Base-by-base conservation (phyloP, 768 basidiomycete genomes). In the Symmetrospora coprosmae region DNA sequence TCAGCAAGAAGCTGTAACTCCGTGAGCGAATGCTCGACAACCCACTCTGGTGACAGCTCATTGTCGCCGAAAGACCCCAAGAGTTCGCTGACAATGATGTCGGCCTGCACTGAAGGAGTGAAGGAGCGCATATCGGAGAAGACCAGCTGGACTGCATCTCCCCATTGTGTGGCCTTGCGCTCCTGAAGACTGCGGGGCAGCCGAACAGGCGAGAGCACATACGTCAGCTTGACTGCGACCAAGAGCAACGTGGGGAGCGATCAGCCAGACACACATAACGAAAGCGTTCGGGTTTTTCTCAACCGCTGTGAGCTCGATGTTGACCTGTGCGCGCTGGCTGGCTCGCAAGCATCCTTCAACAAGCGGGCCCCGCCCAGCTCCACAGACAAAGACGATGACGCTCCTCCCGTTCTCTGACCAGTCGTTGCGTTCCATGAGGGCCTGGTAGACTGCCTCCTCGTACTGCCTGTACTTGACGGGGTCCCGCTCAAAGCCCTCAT, bases 41-140 rank as follows among this genome's bases (percentile, higher is more conserved):
- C 38, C 19, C 31, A 50, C 34, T 99, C 94, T 0, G 94, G 94
- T 70, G 89, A 91, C 47, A 97, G 80, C 72, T 99, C 94, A 62
- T 99, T 99, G 73, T 99, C 94, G 1, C 92, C 94, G 74, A 99
- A 97, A 3, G 88, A 91, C 2, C 94, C 94, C 67, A 99, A 74
- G 21, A 99, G 79, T 72, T 99, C 94, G 74, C 86, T 92, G 68
- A 99, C 84, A 60, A 99, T 75, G 64, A 99, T 87, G 72, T 97
- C 94, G 28, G 82, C 89, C 65, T 80, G 78, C 67, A 94, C 87
- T 2, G 45, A 4, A 4, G 92, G 90, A 8, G 82, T 77, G 41
- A 94, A 75, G 27, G 75, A 75, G 16, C 94, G 79, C 94, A 99
- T 97, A 72, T 99, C 94, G 2, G 92, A 92, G 69, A 84, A 86